phyloP scores from a whole-genome alignment of 2,329 filamentous ascomycete genomes.

The Ceratocystis albifundus region DNA sequence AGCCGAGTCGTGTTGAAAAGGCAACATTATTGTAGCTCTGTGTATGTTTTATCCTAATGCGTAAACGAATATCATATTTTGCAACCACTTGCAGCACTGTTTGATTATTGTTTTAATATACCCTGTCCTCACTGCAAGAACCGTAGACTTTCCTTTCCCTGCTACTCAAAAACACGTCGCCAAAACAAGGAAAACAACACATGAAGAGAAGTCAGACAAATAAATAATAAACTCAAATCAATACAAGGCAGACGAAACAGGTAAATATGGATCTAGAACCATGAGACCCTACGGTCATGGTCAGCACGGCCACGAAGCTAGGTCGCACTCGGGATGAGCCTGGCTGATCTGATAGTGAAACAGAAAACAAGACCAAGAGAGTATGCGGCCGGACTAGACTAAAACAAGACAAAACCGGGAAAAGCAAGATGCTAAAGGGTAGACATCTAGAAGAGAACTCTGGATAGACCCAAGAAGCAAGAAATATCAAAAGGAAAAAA shows the following conservation, averaged over 20 bases:
- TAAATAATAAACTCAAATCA: slow-evolving; percentile 16
- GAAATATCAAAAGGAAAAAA: slow-evolving; percentile 8
- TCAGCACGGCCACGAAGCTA: too few relatives aligned
- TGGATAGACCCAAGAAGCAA: background rate
- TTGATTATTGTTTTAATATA: too few relatives aligned
- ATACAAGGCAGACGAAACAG: background rate
- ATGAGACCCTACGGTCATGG: too few relatives aligned
- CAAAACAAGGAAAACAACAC: background rate
- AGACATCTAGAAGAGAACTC: background rate
- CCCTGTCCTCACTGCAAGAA: too few relatives aligned
- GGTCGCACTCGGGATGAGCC: too few relatives aligned
- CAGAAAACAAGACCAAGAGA: too few relatives aligned
- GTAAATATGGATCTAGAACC: too few relatives aligned
- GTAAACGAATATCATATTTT: too few relatives aligned
- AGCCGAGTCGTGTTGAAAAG: background rate
- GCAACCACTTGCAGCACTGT: too few relatives aligned
- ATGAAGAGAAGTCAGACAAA: slow-evolving; percentile 3
- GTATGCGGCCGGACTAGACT: too few relatives aligned
- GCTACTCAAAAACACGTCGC: background rate
- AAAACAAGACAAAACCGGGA: background rate
- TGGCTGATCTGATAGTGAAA: too few relatives aligned
- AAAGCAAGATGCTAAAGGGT: slow-evolving; percentile 2
- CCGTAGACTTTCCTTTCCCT: too few relatives aligned
- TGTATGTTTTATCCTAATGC: background rate
- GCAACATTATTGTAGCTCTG: background rate